Evolutionary conservation across 1,284 basidiomycete species (phyloP).

Genomic region (Sporisorium reilianum): DNA sequence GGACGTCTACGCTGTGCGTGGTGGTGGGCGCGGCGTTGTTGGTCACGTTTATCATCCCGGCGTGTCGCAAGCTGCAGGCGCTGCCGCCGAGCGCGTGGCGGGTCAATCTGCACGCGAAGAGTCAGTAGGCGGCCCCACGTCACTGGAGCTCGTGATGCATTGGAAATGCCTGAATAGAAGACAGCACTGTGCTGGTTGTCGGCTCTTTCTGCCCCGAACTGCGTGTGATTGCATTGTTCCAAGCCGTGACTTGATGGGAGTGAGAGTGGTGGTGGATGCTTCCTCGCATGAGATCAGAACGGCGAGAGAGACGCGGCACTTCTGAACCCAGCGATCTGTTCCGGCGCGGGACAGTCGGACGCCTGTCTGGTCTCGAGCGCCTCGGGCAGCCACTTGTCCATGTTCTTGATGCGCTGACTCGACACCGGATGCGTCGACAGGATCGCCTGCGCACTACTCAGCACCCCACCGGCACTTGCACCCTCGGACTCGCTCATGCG

Average conservation of each 20-base stretch:
- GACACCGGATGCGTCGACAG: constrained; percentile 61
- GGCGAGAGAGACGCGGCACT: constrained; percentile 17
- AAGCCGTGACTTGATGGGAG: neutral
- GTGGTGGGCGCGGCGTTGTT: constrained; percentile 80
- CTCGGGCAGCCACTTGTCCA: constrained; percentile 56
- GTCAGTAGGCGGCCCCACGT: constrained; percentile 4
- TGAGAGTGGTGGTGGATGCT: neutral
- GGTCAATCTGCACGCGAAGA: constrained; percentile 38
- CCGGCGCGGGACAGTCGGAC: constrained; percentile 29
- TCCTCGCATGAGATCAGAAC: constrained; percentile 3
- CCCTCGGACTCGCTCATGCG: constrained; percentile 54
- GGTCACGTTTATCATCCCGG: constrained; percentile 83
- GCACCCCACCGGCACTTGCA: constrained; percentile 12
- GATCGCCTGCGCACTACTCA: constrained; percentile 42
- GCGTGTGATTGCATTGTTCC: neutral
- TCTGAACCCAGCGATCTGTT: constrained; percentile 30
- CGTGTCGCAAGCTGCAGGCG: constrained; percentile 82
- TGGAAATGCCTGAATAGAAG: neutral
- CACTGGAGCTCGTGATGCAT: neutral
- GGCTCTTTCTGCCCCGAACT: too few relatives aligned
- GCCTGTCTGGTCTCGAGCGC: constrained; percentile 26
- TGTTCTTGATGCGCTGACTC: constrained; percentile 54
- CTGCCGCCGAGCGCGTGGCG: constrained; percentile 61
- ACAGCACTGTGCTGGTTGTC: neutral
- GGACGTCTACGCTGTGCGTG: constrained; percentile 84